Evolutionary conservation across 129 eudicot species (phyloP).

Genomic region (Ambrosia artemisiifolia): DNA sequence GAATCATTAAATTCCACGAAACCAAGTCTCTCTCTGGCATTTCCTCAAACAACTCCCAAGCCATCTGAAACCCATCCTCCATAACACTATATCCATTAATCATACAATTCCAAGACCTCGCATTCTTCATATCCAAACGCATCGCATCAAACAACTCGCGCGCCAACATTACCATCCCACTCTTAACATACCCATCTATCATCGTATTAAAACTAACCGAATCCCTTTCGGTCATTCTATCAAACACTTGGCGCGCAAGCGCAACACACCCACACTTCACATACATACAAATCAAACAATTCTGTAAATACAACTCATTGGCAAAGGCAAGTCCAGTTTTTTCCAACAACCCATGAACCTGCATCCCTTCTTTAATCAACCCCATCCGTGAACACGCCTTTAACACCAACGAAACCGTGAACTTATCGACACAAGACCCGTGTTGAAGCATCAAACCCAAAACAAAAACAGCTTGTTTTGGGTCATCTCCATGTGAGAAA

Average conservation of each 20-base stretch:
- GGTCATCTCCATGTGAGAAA: constrained; percentile 55
- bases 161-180: constrained; percentile 45
- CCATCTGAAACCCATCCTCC: constrained; percentile 45
- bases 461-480: constrained; percentile 47
- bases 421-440: constrained; percentile 52
- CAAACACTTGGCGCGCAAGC: constrained; percentile 61
- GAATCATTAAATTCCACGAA: constrained; percentile 72
- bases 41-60: constrained; percentile 57
- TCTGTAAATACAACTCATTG: constrained; percentile 49
- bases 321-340: constrained; percentile 47
- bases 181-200: constrained; percentile 74
- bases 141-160: constrained; percentile 53
- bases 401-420: constrained; percentile 55
- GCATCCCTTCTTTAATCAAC: constrained; percentile 47
- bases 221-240: constrained; percentile 48
- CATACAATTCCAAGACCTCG: constrained; percentile 75
- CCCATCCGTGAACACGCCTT: constrained; percentile 57
- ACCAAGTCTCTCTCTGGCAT: constrained; percentile 73
- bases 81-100: constrained; percentile 45
- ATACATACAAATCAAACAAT: constrained; percentile 63
- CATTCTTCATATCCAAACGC: constrained; percentile 53
- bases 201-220: constrained; percentile 59
- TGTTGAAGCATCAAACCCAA: constrained; percentile 54
- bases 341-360: constrained; percentile 63
- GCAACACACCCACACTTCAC: constrained; percentile 47